phyloP scores from a whole-genome alignment of 2,329 filamentous ascomycete genomes.

The Colletotrichum aenigma region DNA sequence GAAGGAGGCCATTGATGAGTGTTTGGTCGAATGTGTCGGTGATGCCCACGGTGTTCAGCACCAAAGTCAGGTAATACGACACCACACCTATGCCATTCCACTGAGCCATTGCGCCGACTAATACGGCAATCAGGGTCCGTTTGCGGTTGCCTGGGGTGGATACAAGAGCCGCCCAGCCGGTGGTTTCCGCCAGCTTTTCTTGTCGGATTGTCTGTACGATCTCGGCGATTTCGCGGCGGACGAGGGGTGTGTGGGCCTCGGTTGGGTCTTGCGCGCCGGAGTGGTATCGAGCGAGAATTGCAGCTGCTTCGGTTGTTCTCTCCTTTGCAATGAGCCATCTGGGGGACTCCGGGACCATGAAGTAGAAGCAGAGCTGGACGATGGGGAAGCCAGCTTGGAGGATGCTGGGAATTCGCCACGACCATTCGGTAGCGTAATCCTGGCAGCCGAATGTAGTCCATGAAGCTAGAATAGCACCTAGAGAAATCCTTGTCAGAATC shows the following conservation, averaged over 20 bases:
- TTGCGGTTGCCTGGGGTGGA: slow-evolving; percentile 20
- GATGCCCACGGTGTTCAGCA: slow-evolving; percentile 40
- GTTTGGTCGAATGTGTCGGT: slow-evolving; percentile 36
- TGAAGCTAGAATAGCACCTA: slow-evolving; percentile 20
- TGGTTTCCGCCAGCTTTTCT: slow-evolving; percentile 6
- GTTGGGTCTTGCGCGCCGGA: slow-evolving; percentile 35
- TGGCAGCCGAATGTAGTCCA: slow-evolving; percentile 21
- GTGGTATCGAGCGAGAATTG: slow-evolving; percentile 54
- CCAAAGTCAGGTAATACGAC: slow-evolving; percentile 25
- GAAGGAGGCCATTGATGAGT: slow-evolving; percentile 39
- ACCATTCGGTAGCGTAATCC: neutral
- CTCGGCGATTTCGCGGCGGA: slow-evolving; percentile 1
- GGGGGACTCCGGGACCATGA: slow-evolving; percentile 52
- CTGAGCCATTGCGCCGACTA: slow-evolving; percentile 22
- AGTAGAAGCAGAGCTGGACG: neutral
- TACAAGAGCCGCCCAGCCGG: slow-evolving; percentile 21
- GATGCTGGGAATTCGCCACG: slow-evolving; percentile 6
- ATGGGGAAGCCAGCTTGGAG: slow-evolving; percentile 7
- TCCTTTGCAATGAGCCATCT: slow-evolving; percentile 53
- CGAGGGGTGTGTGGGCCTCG: slow-evolving; percentile 30
- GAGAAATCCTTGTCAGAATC: neutral
- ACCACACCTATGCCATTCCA: slow-evolving; percentile 39
- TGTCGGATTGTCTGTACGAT: slow-evolving; percentile 12
- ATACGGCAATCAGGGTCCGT: slow-evolving; percentile 1
- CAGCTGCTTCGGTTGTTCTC: slow-evolving; percentile 51